Conservation (phyloP, 75 land plant genomes). For the Pinus tabuliformis region DNA sequence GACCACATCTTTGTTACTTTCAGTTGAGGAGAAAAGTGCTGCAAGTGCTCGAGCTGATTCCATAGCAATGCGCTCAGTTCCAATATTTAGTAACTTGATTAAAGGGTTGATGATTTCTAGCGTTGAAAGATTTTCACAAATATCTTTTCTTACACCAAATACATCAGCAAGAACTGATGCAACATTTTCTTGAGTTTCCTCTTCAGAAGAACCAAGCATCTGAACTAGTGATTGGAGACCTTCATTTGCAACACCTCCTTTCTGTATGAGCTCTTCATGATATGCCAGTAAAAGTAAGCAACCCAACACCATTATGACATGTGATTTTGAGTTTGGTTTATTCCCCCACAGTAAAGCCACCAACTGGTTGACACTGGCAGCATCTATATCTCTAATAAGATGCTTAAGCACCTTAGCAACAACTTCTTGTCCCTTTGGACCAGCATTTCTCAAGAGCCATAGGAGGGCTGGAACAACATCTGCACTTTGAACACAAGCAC, state of each 20-base stretch:
- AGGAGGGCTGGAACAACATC: no score
- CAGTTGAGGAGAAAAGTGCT: conserved; percentile 56
- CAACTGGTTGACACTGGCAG: no score
- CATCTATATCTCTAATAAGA: no score
- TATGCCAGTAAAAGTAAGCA: conserved; percentile 64
- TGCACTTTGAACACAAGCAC: no score
- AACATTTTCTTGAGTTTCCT: conserved; percentile 70
- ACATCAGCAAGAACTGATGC: conserved; percentile 80
- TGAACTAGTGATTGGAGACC: conserved; percentile 64
- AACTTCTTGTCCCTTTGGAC: no score
- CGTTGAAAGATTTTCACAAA: conserved; percentile 61
- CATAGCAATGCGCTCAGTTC: conserved; percentile 57
- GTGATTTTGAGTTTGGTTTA: no score
- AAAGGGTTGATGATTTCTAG: conserved; percentile 67
- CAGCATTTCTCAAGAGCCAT: no score
- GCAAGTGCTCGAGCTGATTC: conserved; percentile 80
- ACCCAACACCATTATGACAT: conserved; percentile 13
- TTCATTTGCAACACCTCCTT: conserved; percentile 63
- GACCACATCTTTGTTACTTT: conserved; percentile 17
- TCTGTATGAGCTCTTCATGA: conserved; percentile 50
- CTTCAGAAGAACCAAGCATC: conserved; percentile 54
- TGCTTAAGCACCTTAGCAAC: no score
- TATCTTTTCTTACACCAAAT: conserved; percentile 64
- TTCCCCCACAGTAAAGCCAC: no score
- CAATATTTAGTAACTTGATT: conserved; percentile 69